Evolutionary conservation across 306 rosid species (phyloP).

Genomic region (Macrotyloma uniflorum): DNA sequence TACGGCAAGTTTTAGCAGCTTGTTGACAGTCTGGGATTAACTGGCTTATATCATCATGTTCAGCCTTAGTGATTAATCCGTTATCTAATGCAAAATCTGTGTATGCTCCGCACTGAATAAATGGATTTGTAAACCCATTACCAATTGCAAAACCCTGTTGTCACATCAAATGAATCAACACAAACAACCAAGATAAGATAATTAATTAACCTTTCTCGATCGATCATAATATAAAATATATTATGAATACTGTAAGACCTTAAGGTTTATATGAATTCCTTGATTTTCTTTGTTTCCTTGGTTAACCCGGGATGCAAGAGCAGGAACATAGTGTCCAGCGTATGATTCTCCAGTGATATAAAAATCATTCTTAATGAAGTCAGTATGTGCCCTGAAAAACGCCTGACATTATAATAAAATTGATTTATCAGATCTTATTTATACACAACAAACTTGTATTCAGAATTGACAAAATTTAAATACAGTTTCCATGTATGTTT

Average conservation of each 20-base stretch:
- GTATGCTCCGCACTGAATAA: conserved; percentile 73
- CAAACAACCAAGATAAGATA: background rate
- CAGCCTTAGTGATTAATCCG: conserved; percentile 57
- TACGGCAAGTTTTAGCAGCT: conserved; percentile 63
- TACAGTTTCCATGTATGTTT: background rate
- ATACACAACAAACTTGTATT: background rate
- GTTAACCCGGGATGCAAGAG: conserved; percentile 77
- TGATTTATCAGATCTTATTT: background rate
- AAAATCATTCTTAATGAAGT: conserved; percentile 73
- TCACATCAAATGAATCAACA: background rate
- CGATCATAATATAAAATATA: background rate
- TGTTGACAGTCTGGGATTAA: conserved; percentile 57
- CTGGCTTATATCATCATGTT: conserved; percentile 46
- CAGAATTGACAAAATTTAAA: background rate
- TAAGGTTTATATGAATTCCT: conserved; percentile 73
- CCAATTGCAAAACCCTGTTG: conserved; percentile 92
- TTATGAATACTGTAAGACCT: conserved; percentile 46
- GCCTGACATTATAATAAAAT: conserved; percentile 48
- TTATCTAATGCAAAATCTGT: conserved; percentile 70
- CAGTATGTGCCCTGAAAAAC: conserved; percentile 69
- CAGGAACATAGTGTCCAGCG: conserved; percentile 95
- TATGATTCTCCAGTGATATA: conserved; percentile 94
- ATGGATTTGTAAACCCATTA: conserved; percentile 85
- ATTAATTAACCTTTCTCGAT: background rate
- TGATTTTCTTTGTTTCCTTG: conserved; percentile 73